Percentiles rank a stretch among this genome's conserved stretches.
Conservation (phyloP, 305 asterid species). For the Fraxinus sp. region DNA sequence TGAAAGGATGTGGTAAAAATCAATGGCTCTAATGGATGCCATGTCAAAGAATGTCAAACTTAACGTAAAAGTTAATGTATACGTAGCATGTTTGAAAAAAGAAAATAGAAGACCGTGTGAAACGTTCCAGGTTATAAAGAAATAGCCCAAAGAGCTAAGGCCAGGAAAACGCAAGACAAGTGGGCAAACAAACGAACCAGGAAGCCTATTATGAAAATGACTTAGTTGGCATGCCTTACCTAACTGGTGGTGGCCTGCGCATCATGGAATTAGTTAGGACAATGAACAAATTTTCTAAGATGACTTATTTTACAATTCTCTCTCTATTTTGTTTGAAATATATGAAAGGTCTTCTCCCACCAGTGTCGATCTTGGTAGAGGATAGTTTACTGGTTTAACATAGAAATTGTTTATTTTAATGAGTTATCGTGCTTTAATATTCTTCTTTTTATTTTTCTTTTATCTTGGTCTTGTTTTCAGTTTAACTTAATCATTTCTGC, state of each 20-base stretch:
- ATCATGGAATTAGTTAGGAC: not conserved
- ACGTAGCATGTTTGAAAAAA: not conserved
- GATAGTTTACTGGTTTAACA: not conserved
- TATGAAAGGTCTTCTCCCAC: not conserved
- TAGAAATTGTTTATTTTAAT: not conserved
- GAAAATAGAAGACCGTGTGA: not conserved
- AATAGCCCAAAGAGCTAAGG: not conserved
- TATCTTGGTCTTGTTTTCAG: conserved; percentile 11
- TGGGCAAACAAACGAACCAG: not conserved
- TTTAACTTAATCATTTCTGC: conserved; percentile 8
- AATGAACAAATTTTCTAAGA: not conserved
- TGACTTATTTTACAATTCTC: not conserved
- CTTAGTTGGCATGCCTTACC: not conserved
- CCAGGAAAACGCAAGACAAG: not conserved
- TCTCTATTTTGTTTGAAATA: not conserved
- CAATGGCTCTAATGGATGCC: not conserved
- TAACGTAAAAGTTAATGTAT: no score
- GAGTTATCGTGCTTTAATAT: conserved; percentile 1
- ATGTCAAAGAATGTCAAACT: not conserved
- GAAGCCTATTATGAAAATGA: not conserved
- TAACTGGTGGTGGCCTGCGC: not conserved
- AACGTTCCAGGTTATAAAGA: not conserved
- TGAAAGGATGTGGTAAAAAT: not conserved
- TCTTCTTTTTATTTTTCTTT: conserved; percentile 4
- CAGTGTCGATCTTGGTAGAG: not conserved